phyloP scores from a whole-genome alignment of 345 rosid genomes.

The Citrus sp. region DNA sequence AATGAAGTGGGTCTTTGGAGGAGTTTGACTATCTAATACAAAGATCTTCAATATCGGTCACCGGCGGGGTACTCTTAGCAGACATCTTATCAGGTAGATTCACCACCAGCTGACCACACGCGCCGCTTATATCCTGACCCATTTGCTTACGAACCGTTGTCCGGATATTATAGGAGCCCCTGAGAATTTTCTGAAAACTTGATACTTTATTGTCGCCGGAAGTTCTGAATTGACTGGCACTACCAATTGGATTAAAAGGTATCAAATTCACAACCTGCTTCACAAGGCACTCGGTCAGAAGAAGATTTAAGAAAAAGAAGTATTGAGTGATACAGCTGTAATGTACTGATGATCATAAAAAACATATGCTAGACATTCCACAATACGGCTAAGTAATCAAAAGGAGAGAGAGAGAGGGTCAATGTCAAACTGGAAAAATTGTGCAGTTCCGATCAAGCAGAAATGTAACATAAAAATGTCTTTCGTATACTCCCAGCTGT shows the following conservation, averaged over 20 bases:
- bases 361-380: too few species aligned
- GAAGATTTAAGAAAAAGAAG: neutral
- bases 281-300: conserved; percentile 15
- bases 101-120: conserved; percentile 94
- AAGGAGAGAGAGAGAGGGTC: neutral
- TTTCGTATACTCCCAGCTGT: neutral
- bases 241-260: conserved; percentile 88
- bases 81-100: conserved; percentile 43
- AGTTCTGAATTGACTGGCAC: conserved; percentile 60
- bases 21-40: conserved; percentile 23
- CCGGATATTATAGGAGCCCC: conserved; percentile 69
- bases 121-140: conserved; percentile 95
- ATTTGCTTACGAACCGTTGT: conserved; percentile 84
- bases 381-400: too few species aligned
- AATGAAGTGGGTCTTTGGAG: neutral
- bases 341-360: too few species aligned
- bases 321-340: neutral
- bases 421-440: neutral
- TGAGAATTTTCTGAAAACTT: conserved; percentile 74
- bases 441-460: neutral
- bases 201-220: conserved; percentile 55
- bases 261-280: conserved; percentile 88
- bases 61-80: conserved; percentile 21
- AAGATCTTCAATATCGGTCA: conserved; percentile 91
- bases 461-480: neutral